phyloP scores from a whole-genome alignment of 225 moss, liverwort and hornwort species.

The Anthoceros angustus region DNA sequence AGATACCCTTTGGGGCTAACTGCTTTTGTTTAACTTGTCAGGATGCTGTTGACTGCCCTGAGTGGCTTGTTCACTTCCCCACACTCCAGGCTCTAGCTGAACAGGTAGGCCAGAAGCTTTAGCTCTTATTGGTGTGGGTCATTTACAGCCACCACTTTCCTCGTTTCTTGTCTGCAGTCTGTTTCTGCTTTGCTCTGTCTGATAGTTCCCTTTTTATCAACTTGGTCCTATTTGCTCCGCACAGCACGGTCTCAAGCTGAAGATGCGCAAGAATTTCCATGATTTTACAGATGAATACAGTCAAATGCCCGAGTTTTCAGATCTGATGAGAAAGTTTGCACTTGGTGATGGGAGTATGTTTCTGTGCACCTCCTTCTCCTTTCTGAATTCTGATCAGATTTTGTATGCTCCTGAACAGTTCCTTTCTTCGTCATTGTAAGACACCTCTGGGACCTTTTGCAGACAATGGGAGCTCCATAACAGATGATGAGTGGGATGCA shows the following conservation, averaged over 20 bases:
- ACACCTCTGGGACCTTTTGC: background rate
- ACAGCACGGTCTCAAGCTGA: slow-evolving; percentile 77
- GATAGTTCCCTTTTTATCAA: background rate
- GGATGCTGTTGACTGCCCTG: slow-evolving; percentile 96
- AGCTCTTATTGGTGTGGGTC: background rate
- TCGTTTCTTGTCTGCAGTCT: background rate
- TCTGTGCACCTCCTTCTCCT: background rate
- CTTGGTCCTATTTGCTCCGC: background rate
- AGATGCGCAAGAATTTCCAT: slow-evolving; percentile 84
- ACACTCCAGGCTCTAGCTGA: slow-evolving; percentile 68
- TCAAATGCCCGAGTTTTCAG: slow-evolving; percentile 69
- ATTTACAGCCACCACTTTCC: background rate
- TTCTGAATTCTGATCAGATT: slow-evolving; percentile 7
- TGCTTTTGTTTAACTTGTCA: slow-evolving; percentile 14
- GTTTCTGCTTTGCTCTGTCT: background rate
- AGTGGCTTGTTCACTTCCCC: slow-evolving; percentile 96
- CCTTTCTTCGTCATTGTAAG: background rate
- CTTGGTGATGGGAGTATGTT: slow-evolving; percentile 52
- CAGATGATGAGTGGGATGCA: slow-evolving; percentile 88
- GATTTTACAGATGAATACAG: slow-evolving; percentile 73
- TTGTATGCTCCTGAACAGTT: slow-evolving; percentile 9
- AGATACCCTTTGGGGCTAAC: too few relatives aligned
- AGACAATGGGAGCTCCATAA: slow-evolving; percentile 51
- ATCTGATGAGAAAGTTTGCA: slow-evolving; percentile 76
- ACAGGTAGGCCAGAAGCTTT: slow-evolving; percentile 25